phyloP scores from a whole-genome alignment of 2,329 filamentous ascomycete species.

The Chaetomium sp. region DNA sequence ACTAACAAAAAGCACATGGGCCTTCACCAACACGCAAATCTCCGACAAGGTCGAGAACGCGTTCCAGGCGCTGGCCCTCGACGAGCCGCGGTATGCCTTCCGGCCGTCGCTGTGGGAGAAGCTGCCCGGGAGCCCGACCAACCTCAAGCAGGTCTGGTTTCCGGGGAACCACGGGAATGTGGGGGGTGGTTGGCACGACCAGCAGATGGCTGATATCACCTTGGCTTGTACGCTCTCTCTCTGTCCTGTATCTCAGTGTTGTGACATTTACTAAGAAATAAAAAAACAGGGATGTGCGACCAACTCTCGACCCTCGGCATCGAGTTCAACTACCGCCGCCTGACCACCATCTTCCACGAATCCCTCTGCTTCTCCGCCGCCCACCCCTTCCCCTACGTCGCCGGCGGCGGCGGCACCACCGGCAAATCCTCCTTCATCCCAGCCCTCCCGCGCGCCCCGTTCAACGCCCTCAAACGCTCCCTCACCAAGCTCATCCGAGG shows the following conservation, averaged over 20 bases:
- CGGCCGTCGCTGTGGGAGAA: conserved; percentile 38
- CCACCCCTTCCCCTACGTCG: conserved; percentile 29
- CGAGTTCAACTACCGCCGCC: conserved; percentile 26
- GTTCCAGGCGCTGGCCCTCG: conserved; percentile 45
- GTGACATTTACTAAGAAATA: too few species aligned
- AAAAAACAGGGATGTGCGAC: conserved; percentile 30
- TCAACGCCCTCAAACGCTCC: conserved; percentile 12
- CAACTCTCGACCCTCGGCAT: conserved; percentile 29
- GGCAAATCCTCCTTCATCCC: conserved; percentile 9
- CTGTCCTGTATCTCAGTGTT: too few species aligned
- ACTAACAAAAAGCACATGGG: conserved; percentile 28
- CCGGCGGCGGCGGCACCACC: background rate
- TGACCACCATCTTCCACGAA: conserved; percentile 24
- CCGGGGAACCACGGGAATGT: conserved; percentile 57
- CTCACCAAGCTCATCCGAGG: conserved; percentile 10
- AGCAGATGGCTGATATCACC: conserved; percentile 29
- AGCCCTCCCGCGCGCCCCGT: conserved; percentile 13
- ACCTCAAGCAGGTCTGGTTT: conserved; percentile 44
- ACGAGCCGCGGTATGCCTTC: conserved; percentile 40
- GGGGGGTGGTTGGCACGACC: conserved; percentile 50
- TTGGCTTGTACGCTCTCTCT: conserved; percentile 30
- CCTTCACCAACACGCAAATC: conserved; percentile 40
- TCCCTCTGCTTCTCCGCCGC: conserved; percentile 28
- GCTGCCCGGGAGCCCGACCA: conserved; percentile 25
- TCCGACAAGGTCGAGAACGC: conserved; percentile 38